These are phyloP conservation scores for Elymus sibiricus DNA, from an alignment of 176 grass and related monocot genomes.

Conservation along the genomic window DNA sequence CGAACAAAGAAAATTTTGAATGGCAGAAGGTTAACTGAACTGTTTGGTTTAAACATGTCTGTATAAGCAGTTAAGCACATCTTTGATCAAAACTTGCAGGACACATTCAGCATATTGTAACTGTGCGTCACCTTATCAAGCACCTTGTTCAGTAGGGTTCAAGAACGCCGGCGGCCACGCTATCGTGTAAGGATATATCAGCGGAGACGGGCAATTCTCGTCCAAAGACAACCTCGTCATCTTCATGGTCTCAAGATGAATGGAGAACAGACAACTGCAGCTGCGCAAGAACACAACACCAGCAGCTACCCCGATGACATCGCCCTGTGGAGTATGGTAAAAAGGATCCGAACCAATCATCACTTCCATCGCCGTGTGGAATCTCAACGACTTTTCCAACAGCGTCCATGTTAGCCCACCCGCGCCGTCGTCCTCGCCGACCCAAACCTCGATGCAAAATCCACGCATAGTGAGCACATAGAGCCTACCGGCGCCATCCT, in stretches of 20 bases:
- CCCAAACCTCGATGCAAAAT: slow-evolving; percentile 35
- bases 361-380: slow-evolving; percentile 1
- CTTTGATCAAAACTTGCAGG: not conserved
- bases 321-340: not conserved
- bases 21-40: not conserved
- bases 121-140: not conserved
- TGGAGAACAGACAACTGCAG: slow-evolving; percentile 15
- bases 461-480: slow-evolving; percentile 28
- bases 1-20: not conserved
- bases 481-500: not conserved
- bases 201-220: not conserved
- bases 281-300: slow-evolving; percentile 24
- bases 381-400: slow-evolving; percentile 36
- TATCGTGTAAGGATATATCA: slow-evolving; percentile 19
- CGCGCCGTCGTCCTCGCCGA: not conserved
- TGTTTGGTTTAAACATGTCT: not conserved
- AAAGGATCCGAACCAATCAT: not conserved
- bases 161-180: slow-evolving; percentile 30
- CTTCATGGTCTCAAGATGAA: slow-evolving; percentile 42
- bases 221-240: not conserved
- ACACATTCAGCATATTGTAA: not conserved
- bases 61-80: not conserved
- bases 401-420: slow-evolving; percentile 6
- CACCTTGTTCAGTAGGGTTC: slow-evolving; percentile 3
- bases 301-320: slow-evolving; percentile 11